Evolutionary conservation across 108 stramenopile genomes (phyloP), one percentile per base, ranked within the genome.

Genomic region (Ochromonas danica): DNA sequence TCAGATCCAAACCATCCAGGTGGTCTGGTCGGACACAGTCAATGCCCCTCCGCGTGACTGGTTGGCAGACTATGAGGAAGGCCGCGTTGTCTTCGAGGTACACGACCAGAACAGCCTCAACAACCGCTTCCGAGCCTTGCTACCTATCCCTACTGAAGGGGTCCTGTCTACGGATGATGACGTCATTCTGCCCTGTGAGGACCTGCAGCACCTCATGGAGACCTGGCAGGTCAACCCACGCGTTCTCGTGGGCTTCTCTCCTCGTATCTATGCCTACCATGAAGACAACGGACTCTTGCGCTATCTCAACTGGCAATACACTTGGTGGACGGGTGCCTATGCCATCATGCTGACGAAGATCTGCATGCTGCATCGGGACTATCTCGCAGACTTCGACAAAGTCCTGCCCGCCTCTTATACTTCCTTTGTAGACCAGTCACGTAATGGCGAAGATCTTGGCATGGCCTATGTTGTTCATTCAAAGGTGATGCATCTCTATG

Each of bases 381-480:
- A 82, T 40, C 78, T 86, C 43, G 3, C 40, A 31, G 70, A 43
- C 10, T 86, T 82, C 61, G 31, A 36, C n/a, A 43, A 61, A 28
- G 41, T 40, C 45, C 39, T 84, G 27, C 42, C 84, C 6, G 40
- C 43, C 0, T 10, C 41, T 62, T 35, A 79, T 36, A 33, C 79
- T 27, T 35, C 38, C 38, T 82, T 80, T 79, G 71, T 86, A 40
- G 85, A 86, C 78, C 40, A 41, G 60, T 42, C 79, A 42, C 75
- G 85, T 1, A 86, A 86, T 43, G 84, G 85, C 78, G 85, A 86
- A 65, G 85, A 86, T 82, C 57, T 86, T 35, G 81, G 78, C 25
- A 86, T 86, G 83, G 41, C 84, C 40, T 45, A 82, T 43, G 40
- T 86, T 6, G 45, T 51, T 51, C 14, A 6, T 51, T 6, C 6